Evolutionary conservation across 2,329 filamentous ascomycete genomes (phyloP), one percentile per base, ranked within the genome.

Genomic region (Hypoxylon sp.): DNA sequence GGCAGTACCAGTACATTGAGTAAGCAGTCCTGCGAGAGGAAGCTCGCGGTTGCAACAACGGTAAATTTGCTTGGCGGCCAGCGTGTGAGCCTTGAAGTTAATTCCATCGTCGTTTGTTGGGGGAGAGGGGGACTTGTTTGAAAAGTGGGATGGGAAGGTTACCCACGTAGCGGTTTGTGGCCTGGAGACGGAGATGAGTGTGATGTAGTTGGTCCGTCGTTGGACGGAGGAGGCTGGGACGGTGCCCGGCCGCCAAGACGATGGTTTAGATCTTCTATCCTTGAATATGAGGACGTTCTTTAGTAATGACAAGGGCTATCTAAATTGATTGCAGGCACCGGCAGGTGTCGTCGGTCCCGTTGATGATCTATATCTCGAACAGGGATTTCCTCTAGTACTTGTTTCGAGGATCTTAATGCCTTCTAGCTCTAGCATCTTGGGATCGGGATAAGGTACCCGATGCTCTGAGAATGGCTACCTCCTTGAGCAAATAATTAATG

Each of bases 1-100:
- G n/a, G 36, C 41, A 46, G 55, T 58, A 58, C 32, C 35, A 15
- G 47, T 55, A 58, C 43, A 45, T 44, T 34, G 51, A 58, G 55
- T 58, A 58, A 58, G 55, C 55, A 58, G 29, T 25, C 9, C 6
- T 9, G 21, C 21, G 20, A 12, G 12, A 13, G 23, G 34, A 36
- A 42, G 41, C 37, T 51, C 34, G 51, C 48, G 23, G 49, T 41
- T 58, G 51, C 47, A 52, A 58, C 55, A 27, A 48, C 36, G 36
- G 44, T 31, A 50, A 42, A 40, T 42, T n/a, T 48, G 6, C 51
- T 55, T 58, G 47, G 51, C 47, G 21, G 36, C 38, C 41, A 20
- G 11, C 23, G 51, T 55, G 43, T n/a, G 47, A 15, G 12, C 52
- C 20, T n/a, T 46, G 36, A 55, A 52, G 47, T 29, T 42, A 41